Conservation (phyloP, 257 asterid species). For the Solanum gandarillasii region DNA sequence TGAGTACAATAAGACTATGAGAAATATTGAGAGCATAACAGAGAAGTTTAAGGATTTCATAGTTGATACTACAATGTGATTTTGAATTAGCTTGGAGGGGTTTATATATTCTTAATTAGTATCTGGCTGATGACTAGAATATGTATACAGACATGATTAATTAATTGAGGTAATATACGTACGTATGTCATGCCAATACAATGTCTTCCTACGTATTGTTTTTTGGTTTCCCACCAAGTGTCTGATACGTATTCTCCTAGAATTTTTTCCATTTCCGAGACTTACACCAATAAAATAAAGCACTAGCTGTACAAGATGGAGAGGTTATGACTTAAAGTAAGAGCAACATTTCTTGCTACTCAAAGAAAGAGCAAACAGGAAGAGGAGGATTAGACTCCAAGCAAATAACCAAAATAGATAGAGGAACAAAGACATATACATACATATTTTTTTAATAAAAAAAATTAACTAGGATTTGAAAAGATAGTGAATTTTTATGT, state of each 20-base stretch:
- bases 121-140: not conserved
- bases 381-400: conserved; percentile 3
- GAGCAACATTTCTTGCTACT: not conserved
- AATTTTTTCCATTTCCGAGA: not conserved
- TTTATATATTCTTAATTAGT: not conserved
- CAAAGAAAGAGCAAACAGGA: not conserved
- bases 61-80: not conserved
- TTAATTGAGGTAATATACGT: not conserved
- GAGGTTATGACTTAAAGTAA: not conserved
- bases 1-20: not conserved
- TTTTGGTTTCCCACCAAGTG: not conserved
- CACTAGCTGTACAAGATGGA: not conserved
- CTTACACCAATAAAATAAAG: not conserved
- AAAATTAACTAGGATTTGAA: not conserved
- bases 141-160: not conserved
- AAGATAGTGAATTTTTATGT: not conserved
- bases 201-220: not conserved
- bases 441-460: too few species aligned
- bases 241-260: not conserved
- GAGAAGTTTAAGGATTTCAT: not conserved
- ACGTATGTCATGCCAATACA: not conserved
- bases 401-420: not conserved
- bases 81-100: not conserved
- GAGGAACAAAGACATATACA: not conserved
- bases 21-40: not conserved